Base-by-base conservation (phyloP, 306 rosid genomes). In the Quercus rubra region DNA sequence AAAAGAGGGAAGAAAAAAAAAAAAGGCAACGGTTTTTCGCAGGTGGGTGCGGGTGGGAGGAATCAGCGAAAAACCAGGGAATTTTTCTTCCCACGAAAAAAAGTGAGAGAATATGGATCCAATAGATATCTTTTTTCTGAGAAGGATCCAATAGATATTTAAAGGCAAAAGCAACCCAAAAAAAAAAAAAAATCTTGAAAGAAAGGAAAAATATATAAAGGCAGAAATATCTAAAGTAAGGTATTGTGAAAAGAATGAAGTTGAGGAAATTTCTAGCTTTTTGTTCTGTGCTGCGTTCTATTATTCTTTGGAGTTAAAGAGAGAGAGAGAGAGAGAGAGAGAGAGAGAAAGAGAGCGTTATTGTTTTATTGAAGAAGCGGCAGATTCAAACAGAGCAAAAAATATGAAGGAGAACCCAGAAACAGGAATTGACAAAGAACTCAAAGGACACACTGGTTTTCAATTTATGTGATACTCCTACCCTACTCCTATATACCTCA, bases 61-160 rank as follows among this genome's bases (percentile, higher is more conserved):
- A 80, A 81, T 68, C 56, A 51, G 79, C 86, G 90, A 86, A 82
- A 80, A 79, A 76, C 69, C 66, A 61, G 94, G 70, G 67, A 68
- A 41, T 17, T 35, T 74, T 41, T 72, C 78, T 75, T 21, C 70
- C 85, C 87, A 86, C 83, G 75, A 82, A 10, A 11, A 12, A 70
- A 61, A 21, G 46, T 18, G n/a, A 18, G 25, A 41, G 70, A 75
- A 41, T 25, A 67, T 0, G 72, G 27, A 18, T 8, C 57, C 59
- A 54, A n/a, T 19, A 57, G 51, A 9, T 41, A 73, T 3, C 54
- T 8, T 41, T 38, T 41, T 7, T 41, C 46, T 41, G n/a, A 41
- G 70, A 73, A 41, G 68, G 27, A 18, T 8, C 57, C 55, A 54
- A 25, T 21, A 57, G 51, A 6, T 41, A 73, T 3, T 30, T 41